Evolutionary conservation across 176 grass and related monocot species (phyloP).

Genomic region (Echinochloa phyllopogon): DNA sequence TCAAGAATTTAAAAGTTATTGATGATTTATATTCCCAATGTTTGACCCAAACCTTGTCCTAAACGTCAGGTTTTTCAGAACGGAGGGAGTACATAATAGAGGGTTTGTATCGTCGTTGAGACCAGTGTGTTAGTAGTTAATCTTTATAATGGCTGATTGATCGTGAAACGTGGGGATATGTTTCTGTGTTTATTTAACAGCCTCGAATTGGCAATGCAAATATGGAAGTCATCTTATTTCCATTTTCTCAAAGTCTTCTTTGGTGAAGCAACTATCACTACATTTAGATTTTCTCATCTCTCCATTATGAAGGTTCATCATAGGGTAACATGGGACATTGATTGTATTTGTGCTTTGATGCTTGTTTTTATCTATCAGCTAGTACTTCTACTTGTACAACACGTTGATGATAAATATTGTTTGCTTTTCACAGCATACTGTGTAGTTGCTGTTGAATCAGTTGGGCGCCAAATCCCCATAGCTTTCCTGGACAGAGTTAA

Average conservation of each 20-base stretch:
- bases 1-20: too few relatives aligned
- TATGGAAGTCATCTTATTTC: background rate
- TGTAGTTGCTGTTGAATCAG: slow-evolving; percentile 90
- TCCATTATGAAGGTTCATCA: background rate
- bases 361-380: background rate
- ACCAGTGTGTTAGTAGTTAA: background rate
- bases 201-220: background rate
- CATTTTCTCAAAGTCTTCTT: background rate
- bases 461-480: slow-evolving; percentile 89
- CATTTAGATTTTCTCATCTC: background rate
- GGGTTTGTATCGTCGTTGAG: background rate
- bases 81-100: too few relatives aligned
- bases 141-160: background rate
- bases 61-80: too few relatives aligned
- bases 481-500: slow-evolving; percentile 90
- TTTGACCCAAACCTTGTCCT: too few relatives aligned
- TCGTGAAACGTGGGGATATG: background rate
- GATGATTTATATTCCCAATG: too few relatives aligned
- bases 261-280: background rate
- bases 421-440: slow-evolving; percentile 68
- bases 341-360: background rate
- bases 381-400: background rate
- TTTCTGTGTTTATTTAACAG: background rate
- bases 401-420: slow-evolving; percentile 5
- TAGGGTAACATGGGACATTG: background rate